Percentiles rank a stretch among this genome's conserved stretches.
These are phyloP conservation scores for Metroxylon sagu DNA, from an alignment of 176 grass and related monocot genomes.

Conservation along the genomic window DNA sequence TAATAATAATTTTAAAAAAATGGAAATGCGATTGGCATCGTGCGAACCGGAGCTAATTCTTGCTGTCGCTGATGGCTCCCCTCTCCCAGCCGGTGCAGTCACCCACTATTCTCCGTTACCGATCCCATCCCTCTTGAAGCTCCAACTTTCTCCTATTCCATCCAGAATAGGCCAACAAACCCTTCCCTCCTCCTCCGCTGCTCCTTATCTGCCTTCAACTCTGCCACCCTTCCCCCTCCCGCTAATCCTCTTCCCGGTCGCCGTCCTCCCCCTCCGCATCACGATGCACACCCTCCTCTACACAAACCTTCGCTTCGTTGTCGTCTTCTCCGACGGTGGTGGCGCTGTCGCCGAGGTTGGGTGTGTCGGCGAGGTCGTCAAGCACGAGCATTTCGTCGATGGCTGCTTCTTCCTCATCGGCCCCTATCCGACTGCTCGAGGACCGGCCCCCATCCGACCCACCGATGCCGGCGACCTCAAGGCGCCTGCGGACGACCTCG, in stretches of 20 bases:
- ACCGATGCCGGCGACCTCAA: conserved; percentile 55
- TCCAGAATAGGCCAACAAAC: too few relatives aligned
- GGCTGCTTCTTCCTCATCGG: conserved; percentile 99
- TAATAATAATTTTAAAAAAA: too few relatives aligned
- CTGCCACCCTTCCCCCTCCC: conserved; percentile 87
- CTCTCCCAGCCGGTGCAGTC: too few relatives aligned
- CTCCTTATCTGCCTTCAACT: conserved; percentile 2
- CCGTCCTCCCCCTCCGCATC: conserved; percentile 65
- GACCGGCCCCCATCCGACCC: conserved; percentile 61
- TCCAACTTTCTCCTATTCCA: background rate
- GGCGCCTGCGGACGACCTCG: conserved; percentile 61
- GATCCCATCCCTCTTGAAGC: too few relatives aligned
- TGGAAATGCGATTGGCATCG: too few relatives aligned
- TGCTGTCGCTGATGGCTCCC: too few relatives aligned
- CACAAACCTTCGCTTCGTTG: conserved; percentile 62
- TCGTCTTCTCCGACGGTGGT: conserved; percentile 48
- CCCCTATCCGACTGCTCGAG: conserved; percentile 73
- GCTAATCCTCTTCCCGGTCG: conserved; percentile 86
- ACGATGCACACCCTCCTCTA: conserved; percentile 97
- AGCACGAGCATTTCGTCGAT: conserved; percentile 85
- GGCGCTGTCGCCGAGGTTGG: conserved; percentile 55
- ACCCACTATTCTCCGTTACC: too few relatives aligned
- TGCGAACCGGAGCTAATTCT: too few relatives aligned
- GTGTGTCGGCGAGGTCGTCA: conserved; percentile 91
- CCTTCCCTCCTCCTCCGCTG: conserved; percentile 12